Evolutionary conservation across 2,329 filamentous ascomycete species (phyloP).

Genomic region (Clonostachys chloroleuca): DNA sequence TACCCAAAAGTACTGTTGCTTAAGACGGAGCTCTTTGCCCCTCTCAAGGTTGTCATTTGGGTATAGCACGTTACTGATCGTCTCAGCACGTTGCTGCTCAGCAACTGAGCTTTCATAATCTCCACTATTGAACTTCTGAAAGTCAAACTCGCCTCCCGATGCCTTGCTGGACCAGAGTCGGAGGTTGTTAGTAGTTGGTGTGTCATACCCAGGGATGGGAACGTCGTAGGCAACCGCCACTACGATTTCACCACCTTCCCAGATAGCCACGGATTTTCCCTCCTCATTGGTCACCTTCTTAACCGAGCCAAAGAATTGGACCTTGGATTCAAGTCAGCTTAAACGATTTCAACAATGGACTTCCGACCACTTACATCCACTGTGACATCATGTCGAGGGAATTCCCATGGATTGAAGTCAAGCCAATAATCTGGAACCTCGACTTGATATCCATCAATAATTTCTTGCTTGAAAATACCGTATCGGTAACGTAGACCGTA

Average conservation of each 20-base stretch:
- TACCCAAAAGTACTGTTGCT: conserved; percentile 99
- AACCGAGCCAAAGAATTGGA: conserved; percentile 92
- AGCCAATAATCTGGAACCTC: conserved; percentile 99
- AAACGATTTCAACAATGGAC: not conserved
- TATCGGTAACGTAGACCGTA: conserved; percentile 95
- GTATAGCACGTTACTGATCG: conserved; percentile 94
- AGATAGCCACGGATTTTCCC: conserved; percentile 70
- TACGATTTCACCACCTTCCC: conserved; percentile 93
- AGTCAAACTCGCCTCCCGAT: conserved; percentile 95
- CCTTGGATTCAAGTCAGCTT: conserved; percentile 27
- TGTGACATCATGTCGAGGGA: conserved; percentile 89
- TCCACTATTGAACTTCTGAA: conserved; percentile 98
- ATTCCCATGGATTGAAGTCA: conserved; percentile 99
- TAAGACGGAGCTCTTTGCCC: conserved; percentile 93
- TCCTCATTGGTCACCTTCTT: conserved; percentile 69
- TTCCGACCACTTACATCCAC: conserved; percentile 60
- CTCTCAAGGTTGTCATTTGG: conserved; percentile 96
- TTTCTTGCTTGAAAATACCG: conserved; percentile 99
- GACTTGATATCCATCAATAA: conserved; percentile 95
- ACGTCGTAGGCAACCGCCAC: conserved; percentile 93
- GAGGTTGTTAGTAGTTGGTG: conserved; percentile 90
- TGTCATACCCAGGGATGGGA: conserved; percentile 84
- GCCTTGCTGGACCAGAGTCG: conserved; percentile 97
- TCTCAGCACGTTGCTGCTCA: conserved; percentile 98
- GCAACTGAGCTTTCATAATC: conserved; percentile 97